Conservation (phyloP, 345 rosid species). For the Alliaria petiolata region DNA sequence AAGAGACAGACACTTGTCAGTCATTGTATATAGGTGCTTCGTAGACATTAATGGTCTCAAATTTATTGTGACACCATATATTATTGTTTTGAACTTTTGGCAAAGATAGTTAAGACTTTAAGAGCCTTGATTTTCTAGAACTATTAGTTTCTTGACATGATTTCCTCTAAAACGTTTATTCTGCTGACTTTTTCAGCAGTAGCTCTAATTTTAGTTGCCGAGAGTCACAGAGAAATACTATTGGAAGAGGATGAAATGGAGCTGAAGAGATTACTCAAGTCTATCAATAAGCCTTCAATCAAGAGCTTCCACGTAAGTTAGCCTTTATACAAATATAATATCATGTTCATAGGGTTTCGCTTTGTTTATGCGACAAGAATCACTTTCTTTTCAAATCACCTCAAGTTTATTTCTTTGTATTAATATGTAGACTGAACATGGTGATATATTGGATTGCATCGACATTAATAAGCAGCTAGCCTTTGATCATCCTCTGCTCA, state of each 20-base stretch:
- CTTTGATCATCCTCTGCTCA: constrained; percentile 28
- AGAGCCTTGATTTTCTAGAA: not conserved
- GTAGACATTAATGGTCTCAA: not conserved
- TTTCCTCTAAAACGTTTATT: not conserved
- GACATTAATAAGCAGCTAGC: constrained; percentile 33
- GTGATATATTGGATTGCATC: constrained; percentile 35
- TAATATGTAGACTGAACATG: constrained; percentile 25
- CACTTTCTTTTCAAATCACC: not conserved
- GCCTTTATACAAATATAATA: not conserved
- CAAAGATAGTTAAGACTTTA: not conserved
- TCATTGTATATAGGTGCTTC: not conserved
- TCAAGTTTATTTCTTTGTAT: not conserved
- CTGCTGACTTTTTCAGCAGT: not conserved
- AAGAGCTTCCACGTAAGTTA: constrained; percentile 24
- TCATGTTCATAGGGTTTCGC: not conserved
- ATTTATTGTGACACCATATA: not conserved
- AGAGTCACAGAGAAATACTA: not conserved
- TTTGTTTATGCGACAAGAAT: not conserved
- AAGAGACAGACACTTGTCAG: not conserved
- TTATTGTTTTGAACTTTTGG: not conserved
- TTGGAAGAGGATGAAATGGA: constrained; percentile 1
- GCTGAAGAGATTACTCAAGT: constrained; percentile 1
- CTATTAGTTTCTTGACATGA: not conserved
- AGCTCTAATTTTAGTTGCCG: not conserved
- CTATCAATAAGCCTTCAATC: constrained; percentile 28